Conservation (phyloP, 208 protist species). For the Kentomonas sorsogonicus region DNA sequence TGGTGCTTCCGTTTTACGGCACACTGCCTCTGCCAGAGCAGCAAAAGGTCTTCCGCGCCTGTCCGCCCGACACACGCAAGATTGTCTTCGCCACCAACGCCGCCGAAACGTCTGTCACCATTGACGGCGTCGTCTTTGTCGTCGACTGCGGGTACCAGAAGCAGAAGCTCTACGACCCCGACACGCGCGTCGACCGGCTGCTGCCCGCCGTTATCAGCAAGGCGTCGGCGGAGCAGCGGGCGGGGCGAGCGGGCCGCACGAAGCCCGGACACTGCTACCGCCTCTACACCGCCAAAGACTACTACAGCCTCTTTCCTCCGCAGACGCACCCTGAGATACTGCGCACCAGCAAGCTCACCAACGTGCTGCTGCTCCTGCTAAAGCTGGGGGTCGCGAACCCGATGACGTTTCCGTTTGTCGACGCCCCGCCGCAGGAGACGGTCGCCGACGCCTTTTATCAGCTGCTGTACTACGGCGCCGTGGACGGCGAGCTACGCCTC, state of each 20-base stretch:
- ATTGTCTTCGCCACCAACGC: constrained; percentile 99
- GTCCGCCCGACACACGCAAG: constrained; percentile 67
- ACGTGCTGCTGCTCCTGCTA: constrained; percentile 94
- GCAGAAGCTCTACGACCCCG: constrained; percentile 96
- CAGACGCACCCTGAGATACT: constrained; percentile 95
- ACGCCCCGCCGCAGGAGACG: constrained; percentile 94
- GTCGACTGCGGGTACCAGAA: constrained; percentile 99
- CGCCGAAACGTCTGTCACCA: constrained; percentile 99
- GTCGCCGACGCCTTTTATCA: constrained; percentile 95
- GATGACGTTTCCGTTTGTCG: constrained; percentile 96
- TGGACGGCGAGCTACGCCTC: constrained; percentile 92
- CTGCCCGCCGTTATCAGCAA: constrained; percentile 98
- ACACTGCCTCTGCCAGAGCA: constrained; percentile 70
- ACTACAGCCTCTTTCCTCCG: constrained; percentile 72
- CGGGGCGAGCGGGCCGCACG: constrained; percentile 98
- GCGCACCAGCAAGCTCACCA: constrained; percentile 94
- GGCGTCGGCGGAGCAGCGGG: constrained; percentile 98
- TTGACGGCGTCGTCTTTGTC: constrained; percentile 99
- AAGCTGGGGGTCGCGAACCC: constrained; percentile 95
- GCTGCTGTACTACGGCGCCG: constrained; percentile 97
- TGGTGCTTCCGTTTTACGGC: constrained; percentile 81
- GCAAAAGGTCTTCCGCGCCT: constrained; percentile 58
- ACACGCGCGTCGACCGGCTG: constrained; percentile 95
- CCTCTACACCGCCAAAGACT: constrained; percentile 91
- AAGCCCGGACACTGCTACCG: constrained; percentile 97